Conservation (phyloP, 2,329 filamentous ascomycete genomes). For the Epicoccum nigrum region DNA sequence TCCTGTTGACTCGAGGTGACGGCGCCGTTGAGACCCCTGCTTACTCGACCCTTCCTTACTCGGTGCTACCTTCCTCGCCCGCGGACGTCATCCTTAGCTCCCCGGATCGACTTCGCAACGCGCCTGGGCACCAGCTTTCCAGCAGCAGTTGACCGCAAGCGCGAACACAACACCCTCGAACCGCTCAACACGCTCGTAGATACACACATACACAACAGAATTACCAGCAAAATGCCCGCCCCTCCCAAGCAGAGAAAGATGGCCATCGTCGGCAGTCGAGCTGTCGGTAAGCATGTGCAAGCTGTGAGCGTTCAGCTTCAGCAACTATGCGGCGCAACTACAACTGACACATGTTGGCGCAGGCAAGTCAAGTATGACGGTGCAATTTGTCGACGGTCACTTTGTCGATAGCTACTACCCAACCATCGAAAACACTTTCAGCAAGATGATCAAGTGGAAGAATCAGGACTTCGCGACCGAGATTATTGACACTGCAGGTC, state of each 20-base stretch:
- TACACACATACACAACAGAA: conserved; percentile 1
- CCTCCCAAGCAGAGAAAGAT: conserved; percentile 90
- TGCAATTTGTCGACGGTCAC: conserved; percentile 95
- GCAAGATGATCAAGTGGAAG: conserved; percentile 91
- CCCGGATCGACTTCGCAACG: conserved; percentile 32
- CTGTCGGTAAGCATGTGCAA: conserved; percentile 69
- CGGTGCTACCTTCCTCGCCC: conserved; percentile 14
- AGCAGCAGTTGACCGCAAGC: conserved; percentile 24
- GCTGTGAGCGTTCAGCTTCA: conserved; percentile 15
- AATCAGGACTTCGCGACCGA: conserved; percentile 93
- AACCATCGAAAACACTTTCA: conserved; percentile 98
- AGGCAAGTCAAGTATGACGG: conserved; percentile 98
- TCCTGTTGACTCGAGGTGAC: conserved; percentile 15
- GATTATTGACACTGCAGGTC: conserved; percentile 97
- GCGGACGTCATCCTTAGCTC: conserved; percentile 28
- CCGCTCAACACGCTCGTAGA: conserved; percentile 22
- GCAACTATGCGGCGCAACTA: conserved; percentile 12
- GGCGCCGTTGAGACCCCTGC: conserved; percentile 21
- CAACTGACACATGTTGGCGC: conserved; percentile 24
- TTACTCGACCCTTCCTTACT: conserved; percentile 7
- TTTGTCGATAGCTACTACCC: conserved; percentile 99
- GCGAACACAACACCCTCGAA: conserved; percentile 30
- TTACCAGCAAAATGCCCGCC: conserved; percentile 62
- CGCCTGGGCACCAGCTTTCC: conserved; percentile 32
- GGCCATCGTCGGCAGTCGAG: conserved; percentile 92